Percentiles rank a stretch among this genome's conserved stretches.
Conservation (phyloP, 2,329 filamentous ascomycete genomes). For the Thielaviopsis musarum region DNA sequence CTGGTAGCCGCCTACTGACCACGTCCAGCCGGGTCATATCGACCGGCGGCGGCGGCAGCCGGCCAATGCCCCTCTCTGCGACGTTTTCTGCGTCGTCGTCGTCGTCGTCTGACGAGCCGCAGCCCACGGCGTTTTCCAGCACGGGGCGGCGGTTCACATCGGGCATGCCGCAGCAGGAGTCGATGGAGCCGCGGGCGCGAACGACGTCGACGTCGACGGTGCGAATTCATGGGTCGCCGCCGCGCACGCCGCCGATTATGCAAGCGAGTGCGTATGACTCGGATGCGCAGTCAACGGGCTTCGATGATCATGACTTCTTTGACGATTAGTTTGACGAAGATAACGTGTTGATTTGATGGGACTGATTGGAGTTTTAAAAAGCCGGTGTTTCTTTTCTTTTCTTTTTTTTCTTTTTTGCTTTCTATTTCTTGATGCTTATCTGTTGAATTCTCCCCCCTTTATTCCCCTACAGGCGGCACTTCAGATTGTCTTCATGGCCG, state of each 20-base stretch:
- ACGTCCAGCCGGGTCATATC: background rate
- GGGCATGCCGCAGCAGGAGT: conserved; percentile 15
- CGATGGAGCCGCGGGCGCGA: conserved; percentile 13
- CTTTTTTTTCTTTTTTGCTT: background rate
- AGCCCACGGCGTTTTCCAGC: conserved; percentile 44
- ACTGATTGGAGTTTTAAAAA: background rate
- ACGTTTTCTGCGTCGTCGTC: conserved; percentile 14
- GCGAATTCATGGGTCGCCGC: conserved; percentile 14
- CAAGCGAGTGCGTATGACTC: conserved; percentile 39
- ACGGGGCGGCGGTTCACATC: conserved; percentile 40
- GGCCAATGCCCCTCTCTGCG: conserved; percentile 32
- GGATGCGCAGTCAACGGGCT: conserved; percentile 41
- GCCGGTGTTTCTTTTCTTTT: background rate
- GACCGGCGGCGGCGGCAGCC: background rate
- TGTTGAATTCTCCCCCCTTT: background rate
- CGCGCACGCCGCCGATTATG: conserved; percentile 47
- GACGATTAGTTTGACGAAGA: conserved; percentile 25
- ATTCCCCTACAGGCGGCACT: no score
- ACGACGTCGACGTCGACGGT: conserved; percentile 15
- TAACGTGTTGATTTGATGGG: background rate
- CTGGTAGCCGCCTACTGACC: conserved; percentile 35
- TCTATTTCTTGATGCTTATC: background rate
- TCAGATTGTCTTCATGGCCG: no score
- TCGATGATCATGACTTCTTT: conserved; percentile 43
- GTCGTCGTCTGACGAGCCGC: conserved; percentile 19